Evolutionary conservation across 768 basidiomycete species (phyloP), one percentile per base, ranked within the genome.

Genomic region (Asterophora parasitica): DNA sequence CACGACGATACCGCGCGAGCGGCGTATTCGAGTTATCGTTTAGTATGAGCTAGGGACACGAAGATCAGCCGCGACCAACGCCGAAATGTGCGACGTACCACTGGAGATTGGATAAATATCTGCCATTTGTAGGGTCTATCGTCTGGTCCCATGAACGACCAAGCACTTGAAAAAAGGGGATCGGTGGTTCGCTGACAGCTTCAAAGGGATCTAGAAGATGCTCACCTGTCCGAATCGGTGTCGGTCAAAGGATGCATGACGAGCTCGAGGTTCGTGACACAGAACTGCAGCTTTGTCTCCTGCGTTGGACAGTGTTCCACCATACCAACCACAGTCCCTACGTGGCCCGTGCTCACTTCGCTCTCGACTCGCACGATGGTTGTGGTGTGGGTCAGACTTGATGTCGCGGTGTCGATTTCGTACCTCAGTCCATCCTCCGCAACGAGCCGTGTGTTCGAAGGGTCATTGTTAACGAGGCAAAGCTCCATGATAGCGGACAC

Each of bases 381-480:
- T 28, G 67, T 68, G 15, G 56, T 52, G 35, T 48, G 49, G 34
- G 40, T 44, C 33, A 45, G 43, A 34, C 45, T 31, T 7, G 34
- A 17, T 32, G 34, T 33, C 23, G 61, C 59, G 1, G 72, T 71
- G 26, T 58, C 50, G 17, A 70, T 65, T 20, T 64, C 54, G 49
- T 65, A 74, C 19, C 65, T 58, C 4, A 62, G 58, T 7, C 68
- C 69, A 20, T 67, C 64, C 4, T 59, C 57, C 7, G 68, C 59
- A 7, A 67, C 55, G 44, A 72, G 61, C 12, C 66, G 47, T 2
- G 72, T 72, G 20, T 65, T 52, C 4, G 54, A 58, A 7, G 71
- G 67, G 54, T 72, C 69, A 55, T 74, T 74, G 51, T 72, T 58
- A 11, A 67, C 55, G 27, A 72, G 58, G 44, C 52, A 61, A 23